Evolutionary conservation across 208 protist genomes (phyloP).

Genomic region (Endotrypanum monterogeii): DNA sequence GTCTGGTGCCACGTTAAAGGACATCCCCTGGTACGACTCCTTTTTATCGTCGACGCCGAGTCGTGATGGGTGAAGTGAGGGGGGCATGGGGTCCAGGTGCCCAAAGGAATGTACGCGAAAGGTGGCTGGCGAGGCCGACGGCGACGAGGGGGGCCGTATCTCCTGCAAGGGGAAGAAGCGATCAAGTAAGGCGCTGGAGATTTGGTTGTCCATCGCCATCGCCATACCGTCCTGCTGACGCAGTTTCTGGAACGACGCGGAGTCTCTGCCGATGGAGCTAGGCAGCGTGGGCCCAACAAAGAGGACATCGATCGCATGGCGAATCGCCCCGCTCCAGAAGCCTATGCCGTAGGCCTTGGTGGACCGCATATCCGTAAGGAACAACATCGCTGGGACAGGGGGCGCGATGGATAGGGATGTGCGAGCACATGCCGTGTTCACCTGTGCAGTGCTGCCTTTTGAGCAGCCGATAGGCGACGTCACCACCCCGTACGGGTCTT

Average conservation of each 20-base stretch:
- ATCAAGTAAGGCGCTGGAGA: constrained; percentile 25
- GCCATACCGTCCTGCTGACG: constrained; percentile 20
- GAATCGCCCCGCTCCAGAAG: constrained; percentile 89
- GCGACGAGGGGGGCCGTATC: constrained; percentile 24
- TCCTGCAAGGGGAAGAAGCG: constrained; percentile 74
- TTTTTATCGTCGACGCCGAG: constrained; percentile 16
- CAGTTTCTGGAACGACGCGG: constrained; percentile 56
- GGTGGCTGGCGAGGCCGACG: constrained; percentile 23
- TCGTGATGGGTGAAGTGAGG: constrained; percentile 18
- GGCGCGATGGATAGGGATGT: constrained; percentile 6
- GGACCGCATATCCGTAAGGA: constrained; percentile 47
- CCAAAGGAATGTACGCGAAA: constrained; percentile 65
- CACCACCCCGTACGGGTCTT: constrained; percentile 70
- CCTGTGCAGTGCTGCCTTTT: not conserved
- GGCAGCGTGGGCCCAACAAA: constrained; percentile 65
- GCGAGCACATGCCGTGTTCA: not conserved
- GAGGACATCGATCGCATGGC: constrained; percentile 73
- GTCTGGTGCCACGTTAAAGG: constrained; percentile 30
- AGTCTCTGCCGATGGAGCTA: constrained; percentile 26
- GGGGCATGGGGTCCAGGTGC: constrained; percentile 76
- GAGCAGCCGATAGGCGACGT: constrained; percentile 14
- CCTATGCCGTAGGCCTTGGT: constrained; percentile 33
- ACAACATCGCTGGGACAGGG: constrained; percentile 24
- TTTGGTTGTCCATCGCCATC: constrained; percentile 31
- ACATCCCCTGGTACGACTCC: not conserved